Percentiles rank a stretch among this genome's conserved stretches.
Conservation (phyloP, 176 grass and related monocot genomes). For the Guadua angustifolia region DNA sequence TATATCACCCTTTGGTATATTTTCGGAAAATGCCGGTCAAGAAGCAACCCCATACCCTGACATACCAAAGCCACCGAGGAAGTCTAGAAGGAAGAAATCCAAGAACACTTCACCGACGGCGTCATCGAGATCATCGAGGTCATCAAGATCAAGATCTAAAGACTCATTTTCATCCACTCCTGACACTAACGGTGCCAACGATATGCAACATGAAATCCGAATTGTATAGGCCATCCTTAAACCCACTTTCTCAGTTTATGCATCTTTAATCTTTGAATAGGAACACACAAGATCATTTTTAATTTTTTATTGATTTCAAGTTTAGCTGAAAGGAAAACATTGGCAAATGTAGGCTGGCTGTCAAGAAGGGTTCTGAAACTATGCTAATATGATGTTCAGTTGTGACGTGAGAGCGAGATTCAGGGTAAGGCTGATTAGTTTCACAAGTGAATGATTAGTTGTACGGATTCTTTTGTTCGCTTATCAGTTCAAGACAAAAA, state of each 20-base stretch:
- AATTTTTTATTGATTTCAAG: neutral
- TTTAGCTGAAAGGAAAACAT: constrained; percentile 7
- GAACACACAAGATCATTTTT: constrained; percentile 13
- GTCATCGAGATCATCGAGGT: constrained; percentile 53
- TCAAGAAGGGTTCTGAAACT: neutral
- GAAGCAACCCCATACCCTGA: constrained; percentile 56
- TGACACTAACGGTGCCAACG: neutral
- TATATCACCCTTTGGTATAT: constrained; percentile 65
- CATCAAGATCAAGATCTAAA: constrained; percentile 67
- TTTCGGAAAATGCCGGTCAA: constrained; percentile 46
- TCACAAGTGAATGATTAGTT: neutral
- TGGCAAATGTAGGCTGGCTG: neutral
- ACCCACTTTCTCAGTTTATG: neutral
- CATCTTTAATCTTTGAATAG: neutral
- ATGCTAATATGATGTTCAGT: neutral
- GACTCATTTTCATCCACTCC: constrained; percentile 51
- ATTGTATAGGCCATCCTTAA: constrained; percentile 44
- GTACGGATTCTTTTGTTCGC: neutral
- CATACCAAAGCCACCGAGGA: constrained; percentile 78
- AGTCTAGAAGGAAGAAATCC: constrained; percentile 60
- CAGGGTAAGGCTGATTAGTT: neutral
- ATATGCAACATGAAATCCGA: constrained; percentile 35
- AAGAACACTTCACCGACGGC: constrained; percentile 52
- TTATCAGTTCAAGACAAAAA: neutral
- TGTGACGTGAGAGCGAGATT: neutral